A percentile compares a stretch with the other conserved stretches of the same genome.
Evolutionary conservation across 1,284 basidiomycete species (phyloP).

Genomic region (Ustilago sp.): DNA sequence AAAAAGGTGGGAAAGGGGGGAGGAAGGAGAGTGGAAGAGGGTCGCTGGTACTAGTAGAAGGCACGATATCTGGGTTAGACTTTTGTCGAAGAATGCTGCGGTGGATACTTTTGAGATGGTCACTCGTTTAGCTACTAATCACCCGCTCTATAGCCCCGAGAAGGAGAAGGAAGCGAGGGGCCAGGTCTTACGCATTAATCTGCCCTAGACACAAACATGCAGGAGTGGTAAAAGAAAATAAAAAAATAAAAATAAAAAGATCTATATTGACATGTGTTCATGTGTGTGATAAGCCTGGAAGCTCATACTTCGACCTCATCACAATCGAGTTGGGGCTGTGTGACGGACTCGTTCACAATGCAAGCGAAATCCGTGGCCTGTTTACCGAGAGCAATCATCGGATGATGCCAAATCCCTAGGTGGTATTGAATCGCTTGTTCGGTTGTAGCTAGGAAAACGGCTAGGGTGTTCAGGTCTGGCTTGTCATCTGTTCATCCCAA

Average conservation of each 20-base stretch:
- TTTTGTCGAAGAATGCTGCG: neutral
- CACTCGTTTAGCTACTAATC: neutral
- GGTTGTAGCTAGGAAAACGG: conserved; percentile 52
- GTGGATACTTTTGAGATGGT: neutral
- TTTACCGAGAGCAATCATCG: conserved; percentile 58
- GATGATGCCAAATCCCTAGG: conserved; percentile 64
- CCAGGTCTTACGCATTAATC: conserved; percentile 15
- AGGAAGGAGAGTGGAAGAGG: conserved; percentile 8
- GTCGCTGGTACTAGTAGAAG: conserved; percentile 20
- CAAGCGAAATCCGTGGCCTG: conserved; percentile 62
- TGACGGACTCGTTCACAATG: conserved; percentile 58
- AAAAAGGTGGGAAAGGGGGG: neutral
- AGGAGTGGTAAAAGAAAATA: neutral
- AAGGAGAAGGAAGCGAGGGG: neutral
- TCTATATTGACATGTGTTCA: neutral
- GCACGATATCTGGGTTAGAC: conserved; percentile 24
- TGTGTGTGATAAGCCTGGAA: neutral
- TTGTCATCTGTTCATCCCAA: conserved; percentile 47
- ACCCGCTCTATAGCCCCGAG: neutral
- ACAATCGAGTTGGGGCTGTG: conserved; percentile 54
- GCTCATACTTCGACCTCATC: conserved; percentile 47
- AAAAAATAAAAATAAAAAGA: neutral
- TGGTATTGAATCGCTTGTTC: conserved; percentile 64
- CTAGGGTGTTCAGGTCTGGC: conserved; percentile 59
- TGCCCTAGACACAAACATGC: conserved; percentile 4